Percentiles rank a stretch among this genome's conserved stretches.
phyloP scores from a whole-genome alignment of 306 rosid species.

The Cucurbita ficifolia region DNA sequence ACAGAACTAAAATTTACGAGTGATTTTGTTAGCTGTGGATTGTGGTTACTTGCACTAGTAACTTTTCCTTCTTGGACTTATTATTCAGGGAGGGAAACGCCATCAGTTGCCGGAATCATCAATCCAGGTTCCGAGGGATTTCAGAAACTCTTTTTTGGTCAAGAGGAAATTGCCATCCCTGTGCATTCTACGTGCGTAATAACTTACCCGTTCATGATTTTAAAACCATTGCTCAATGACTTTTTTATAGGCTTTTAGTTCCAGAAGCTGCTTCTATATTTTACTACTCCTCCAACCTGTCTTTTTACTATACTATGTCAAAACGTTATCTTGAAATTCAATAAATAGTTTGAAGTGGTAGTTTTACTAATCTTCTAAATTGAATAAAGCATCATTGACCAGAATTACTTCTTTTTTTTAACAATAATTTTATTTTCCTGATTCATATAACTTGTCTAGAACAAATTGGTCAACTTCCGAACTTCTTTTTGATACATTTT shows the following conservation, averaged over 20 bases:
- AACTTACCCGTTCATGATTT: constrained; percentile 3
- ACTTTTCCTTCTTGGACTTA: constrained; percentile 3
- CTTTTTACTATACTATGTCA: not conserved
- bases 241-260: not conserved
- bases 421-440: not conserved
- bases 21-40: not conserved
- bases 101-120: constrained; percentile 96
- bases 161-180: constrained; percentile 93
- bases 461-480: not conserved
- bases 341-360: not conserved
- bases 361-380: not conserved
- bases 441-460: not conserved
- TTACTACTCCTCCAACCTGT: not conserved
- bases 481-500: constrained; percentile 4
- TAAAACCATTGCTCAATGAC: not conserved
- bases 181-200: constrained; percentile 71
- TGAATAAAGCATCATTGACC: not conserved
- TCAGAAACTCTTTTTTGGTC: constrained; percentile 95
- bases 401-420: not conserved
- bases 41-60: not conserved
- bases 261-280: not conserved
- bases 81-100: constrained; percentile 77
- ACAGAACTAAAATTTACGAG: not conserved
- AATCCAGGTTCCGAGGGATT: constrained; percentile 97
- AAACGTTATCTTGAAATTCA: not conserved